Evolutionary conservation across 345 rosid species (phyloP).

Genomic region (Acer negundo): DNA sequence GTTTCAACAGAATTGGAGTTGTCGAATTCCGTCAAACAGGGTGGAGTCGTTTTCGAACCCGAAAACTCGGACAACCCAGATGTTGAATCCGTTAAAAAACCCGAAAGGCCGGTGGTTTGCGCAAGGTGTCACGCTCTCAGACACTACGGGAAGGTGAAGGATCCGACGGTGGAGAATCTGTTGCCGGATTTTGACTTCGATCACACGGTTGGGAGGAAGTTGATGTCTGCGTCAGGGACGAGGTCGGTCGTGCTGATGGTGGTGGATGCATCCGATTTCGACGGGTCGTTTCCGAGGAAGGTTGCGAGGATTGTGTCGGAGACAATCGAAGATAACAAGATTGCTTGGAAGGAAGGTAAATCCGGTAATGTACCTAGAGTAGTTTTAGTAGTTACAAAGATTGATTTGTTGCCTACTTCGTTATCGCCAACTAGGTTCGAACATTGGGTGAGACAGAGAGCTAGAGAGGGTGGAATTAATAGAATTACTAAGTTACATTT

Average conservation of each 20-base stretch:
- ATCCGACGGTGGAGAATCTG: slow-evolving; percentile 76
- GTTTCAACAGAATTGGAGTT: slow-evolving; percentile 62
- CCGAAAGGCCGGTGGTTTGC: slow-evolving; percentile 68
- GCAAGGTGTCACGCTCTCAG: slow-evolving; percentile 89
- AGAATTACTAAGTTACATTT: slow-evolving; percentile 74
- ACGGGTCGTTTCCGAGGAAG: slow-evolving; percentile 81
- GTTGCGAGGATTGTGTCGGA: slow-evolving; percentile 76
- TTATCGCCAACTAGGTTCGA: slow-evolving; percentile 72
- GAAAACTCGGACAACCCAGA: slow-evolving; percentile 23
- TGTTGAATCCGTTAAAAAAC: not conserved
- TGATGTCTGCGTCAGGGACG: slow-evolving; percentile 63
- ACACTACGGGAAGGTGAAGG: slow-evolving; percentile 86
- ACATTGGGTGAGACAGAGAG: slow-evolving; percentile 87
- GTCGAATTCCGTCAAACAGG: slow-evolving; percentile 59
- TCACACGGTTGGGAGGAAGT: slow-evolving; percentile 74
- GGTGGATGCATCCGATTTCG: slow-evolving; percentile 88
- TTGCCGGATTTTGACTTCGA: slow-evolving; percentile 93
- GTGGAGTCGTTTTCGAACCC: slow-evolving; percentile 38
- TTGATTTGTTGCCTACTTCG: slow-evolving; percentile 77
- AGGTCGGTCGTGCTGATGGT: slow-evolving; percentile 83
- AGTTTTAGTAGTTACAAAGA: slow-evolving; percentile 81
- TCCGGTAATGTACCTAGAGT: slow-evolving; percentile 84
- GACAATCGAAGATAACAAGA: slow-evolving; percentile 64
- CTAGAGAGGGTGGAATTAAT: slow-evolving; percentile 73
- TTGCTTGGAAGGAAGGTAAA: slow-evolving; percentile 80